Base-by-base conservation (phyloP, 1,139 yeast species). In the Insectozyma bohioensis region DNA sequence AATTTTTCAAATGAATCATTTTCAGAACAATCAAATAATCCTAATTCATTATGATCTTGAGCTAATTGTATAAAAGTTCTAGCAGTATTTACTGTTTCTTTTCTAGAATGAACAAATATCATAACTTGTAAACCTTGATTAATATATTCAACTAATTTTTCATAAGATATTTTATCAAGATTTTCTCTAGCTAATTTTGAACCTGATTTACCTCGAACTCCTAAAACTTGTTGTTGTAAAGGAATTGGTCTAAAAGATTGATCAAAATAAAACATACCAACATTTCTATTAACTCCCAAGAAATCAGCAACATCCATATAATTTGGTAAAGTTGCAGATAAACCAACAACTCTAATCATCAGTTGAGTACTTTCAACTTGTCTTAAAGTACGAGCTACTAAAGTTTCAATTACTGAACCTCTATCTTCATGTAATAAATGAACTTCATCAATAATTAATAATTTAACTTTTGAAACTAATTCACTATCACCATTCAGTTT, bases 401-500 rank as follows among this genome's bases (percentile, higher is more conserved):
- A 68, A 0, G 97, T 87, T 56, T 92, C 99, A 40, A 92, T 86
- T 7, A 92, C 98, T 3, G 97, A 87, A 44, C 99, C 99, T 63
- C 98, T 78, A 41, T 94, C 99, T 73, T 92, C 99, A 52, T 94
- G 97, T 40, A 92, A 71, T 49, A 92, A 67, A 70, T 92, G 99
- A 0, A 92, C 97, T 61, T 92, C 99, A 68, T 92, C 99, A 43
- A 92, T 88, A 41, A 92, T 85, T 35, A 92, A 63, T 10, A 92
- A 64, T 52, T 82, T 85, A 5, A 94, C 95, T 49, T 87, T 88
- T 11, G 85, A 78, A 3, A 87, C 94, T 24, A 92, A 63, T 42
- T 90, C 96, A 32, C 80, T 81, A 52, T 88, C 97, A 36, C 97
- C 92, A 33, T 68, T 72, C 54, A 75, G 84, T 51, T 92, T 92